A percentile compares a stretch with the other conserved stretches of the same genome.
Evolutionary conservation across 2,329 filamentous ascomycete species (phyloP).

Genomic region (Mollisiaceae sp.): DNA sequence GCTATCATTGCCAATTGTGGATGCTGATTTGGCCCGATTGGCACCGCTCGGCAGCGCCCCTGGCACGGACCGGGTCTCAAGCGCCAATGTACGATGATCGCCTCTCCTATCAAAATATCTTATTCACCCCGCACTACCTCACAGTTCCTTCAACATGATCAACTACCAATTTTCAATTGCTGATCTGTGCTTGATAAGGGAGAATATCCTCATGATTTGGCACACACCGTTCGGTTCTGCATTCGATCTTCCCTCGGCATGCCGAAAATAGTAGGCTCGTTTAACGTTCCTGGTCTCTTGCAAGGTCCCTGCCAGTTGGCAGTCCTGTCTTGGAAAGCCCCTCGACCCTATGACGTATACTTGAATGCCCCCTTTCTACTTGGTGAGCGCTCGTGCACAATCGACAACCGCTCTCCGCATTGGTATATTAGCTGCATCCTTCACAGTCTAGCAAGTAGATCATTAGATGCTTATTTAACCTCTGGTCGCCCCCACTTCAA

Average conservation of each 20-base stretch:
- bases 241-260: not conserved
- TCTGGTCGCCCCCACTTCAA: not conserved
- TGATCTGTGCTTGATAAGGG: not conserved
- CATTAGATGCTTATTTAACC: not conserved
- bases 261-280: not conserved
- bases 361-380: not conserved
- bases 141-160: not conserved
- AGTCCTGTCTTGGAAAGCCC: not conserved
- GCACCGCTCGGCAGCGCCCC: not conserved
- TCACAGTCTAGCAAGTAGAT: not conserved
- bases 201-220: not conserved
- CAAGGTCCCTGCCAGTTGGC: not conserved
- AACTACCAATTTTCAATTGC: not conserved
- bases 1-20: not conserved
- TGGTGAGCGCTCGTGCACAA: not conserved
- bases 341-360: not conserved
- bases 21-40: not conserved
- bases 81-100: not conserved
- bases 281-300: not conserved
- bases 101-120: not conserved
- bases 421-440: not conserved
- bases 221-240: not conserved
- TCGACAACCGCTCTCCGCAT: not conserved
- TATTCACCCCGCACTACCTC: not conserved
- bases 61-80: not conserved